Evolutionary conservation across 2,329 filamentous ascomycete genomes (phyloP), one percentile per base, ranked within the genome.

Genomic region (Exophiala phaeomuriformis): DNA sequence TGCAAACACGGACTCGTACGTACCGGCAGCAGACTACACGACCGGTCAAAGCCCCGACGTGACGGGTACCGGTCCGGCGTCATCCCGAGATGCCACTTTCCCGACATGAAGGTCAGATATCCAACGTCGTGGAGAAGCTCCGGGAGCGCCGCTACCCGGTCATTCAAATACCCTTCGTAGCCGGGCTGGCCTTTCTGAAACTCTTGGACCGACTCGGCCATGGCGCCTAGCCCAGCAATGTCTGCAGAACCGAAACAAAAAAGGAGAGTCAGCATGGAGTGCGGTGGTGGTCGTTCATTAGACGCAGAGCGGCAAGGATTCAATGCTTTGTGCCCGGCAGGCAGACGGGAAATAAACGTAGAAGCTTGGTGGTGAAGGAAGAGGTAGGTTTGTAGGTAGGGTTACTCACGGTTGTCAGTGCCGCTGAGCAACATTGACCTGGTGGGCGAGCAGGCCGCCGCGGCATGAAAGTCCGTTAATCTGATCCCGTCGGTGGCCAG

Each of bases 31-130:
- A 67, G 50, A 8, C 63, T 59, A 49, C 66, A 67, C 2, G 61
- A 62, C 19, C 62, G 54, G 5, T 65, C 58, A 46, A 70, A 70
- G 0, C 68, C 68, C 9, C 68, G 59, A 19, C 57, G 52, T 27
- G 50, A 59, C 1, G 68, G 68, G 2, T 60, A 62, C 4, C 60
- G 59, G 29, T 65, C 63, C 12, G 53, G 57, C 5, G 53, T 64
- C 39, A 70, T 49, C 1, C 68, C 68, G 5, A 69, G 57, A 51
- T 70, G 68, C 69, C 68, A 69, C 51, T 71, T 71, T 3, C 69
- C 69, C 6, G 65, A 65, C 64, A 71, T 68, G 5, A 64, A 42
- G 0, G 68, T 70, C 43, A 64, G 61, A 52, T 71, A 71, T 7
- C 67, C 69, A 29, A 56, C 59, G 49, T 70, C 68, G 1, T 57